phyloP scores from a whole-genome alignment of 441 rosid genomes.

The Eruca vesicaria region DNA sequence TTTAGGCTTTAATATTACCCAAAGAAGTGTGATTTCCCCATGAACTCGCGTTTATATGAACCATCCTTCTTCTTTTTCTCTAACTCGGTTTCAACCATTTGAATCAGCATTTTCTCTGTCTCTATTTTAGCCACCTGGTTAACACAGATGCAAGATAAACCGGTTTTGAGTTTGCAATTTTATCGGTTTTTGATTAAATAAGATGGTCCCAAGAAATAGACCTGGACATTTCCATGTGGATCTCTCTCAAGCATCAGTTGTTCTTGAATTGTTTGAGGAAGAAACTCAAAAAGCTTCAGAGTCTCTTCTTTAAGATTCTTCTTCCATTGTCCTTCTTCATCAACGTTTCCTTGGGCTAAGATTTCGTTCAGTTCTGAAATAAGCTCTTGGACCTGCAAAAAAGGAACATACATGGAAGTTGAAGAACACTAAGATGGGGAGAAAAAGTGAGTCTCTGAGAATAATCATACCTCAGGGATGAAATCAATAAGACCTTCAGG shows the following conservation, averaged over 20 bases:
- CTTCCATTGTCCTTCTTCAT: constrained; percentile 76
- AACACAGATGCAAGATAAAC: neutral
- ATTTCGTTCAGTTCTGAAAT: constrained; percentile 83
- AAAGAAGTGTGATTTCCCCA: constrained; percentile 85
- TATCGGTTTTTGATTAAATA: neutral
- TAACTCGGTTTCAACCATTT: constrained; percentile 87
- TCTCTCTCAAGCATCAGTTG: constrained; percentile 92
- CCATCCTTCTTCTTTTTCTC: constrained; percentile 73
- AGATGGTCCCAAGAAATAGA: constrained; percentile 14
- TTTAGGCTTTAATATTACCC: constrained; percentile 45
- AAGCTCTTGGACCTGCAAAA: constrained; percentile 71
- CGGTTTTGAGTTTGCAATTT: neutral
- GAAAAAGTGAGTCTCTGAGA: neutral
- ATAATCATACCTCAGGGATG: constrained; percentile 78
- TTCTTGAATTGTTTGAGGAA: constrained; percentile 79
- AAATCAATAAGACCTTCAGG: constrained; percentile 97
- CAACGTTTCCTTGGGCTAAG: constrained; percentile 69
- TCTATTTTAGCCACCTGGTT: constrained; percentile 81
- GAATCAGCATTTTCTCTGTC: constrained; percentile 90
- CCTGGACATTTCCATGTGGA: constrained; percentile 98
- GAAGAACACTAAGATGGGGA: neutral
- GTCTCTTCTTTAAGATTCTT: constrained; percentile 62
- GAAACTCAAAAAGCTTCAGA: constrained; percentile 64
- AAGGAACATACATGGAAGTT: neutral
- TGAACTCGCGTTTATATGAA: constrained; percentile 55